Evolutionary conservation across 345 rosid genomes (phyloP).

Genomic region (Cardamine resedifolia): DNA sequence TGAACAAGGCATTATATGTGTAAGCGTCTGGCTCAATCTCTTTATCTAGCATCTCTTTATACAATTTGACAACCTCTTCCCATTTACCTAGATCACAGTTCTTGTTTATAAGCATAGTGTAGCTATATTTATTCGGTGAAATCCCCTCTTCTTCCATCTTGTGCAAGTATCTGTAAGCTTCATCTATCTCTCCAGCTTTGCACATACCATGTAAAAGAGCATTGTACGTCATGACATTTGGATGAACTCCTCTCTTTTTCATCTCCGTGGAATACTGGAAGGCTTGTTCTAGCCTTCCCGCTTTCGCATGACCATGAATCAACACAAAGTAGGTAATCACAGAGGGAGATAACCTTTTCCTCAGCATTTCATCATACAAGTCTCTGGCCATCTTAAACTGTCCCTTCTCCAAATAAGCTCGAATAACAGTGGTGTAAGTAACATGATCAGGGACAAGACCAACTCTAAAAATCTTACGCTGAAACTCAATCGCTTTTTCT

Average conservation of each 20-base stretch:
- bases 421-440: slow-evolving; percentile 64
- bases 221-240: slow-evolving; percentile 72
- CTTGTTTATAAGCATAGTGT: slow-evolving; percentile 68
- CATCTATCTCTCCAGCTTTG: slow-evolving; percentile 48
- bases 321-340: slow-evolving; percentile 69
- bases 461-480: slow-evolving; percentile 49
- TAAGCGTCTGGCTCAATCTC: slow-evolving; percentile 58
- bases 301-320: slow-evolving; percentile 63
- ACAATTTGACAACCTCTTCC: slow-evolving; percentile 64
- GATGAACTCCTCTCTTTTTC: slow-evolving; percentile 52
- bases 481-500: slow-evolving; percentile 46
- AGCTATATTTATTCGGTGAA: slow-evolving; percentile 63
- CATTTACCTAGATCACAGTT: slow-evolving; percentile 50
- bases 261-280: slow-evolving; percentile 55
- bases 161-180: slow-evolving; percentile 53
- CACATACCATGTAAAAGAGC: slow-evolving; percentile 64
- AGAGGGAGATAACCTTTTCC: slow-evolving; percentile 51
- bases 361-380: slow-evolving; percentile 52
- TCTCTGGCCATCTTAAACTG: slow-evolving; percentile 50
- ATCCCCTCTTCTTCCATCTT: slow-evolving; percentile 61
- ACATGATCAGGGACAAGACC: slow-evolving; percentile 63
- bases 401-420: slow-evolving; percentile 54
- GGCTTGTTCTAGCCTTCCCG: slow-evolving; percentile 56
- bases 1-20: slow-evolving; percentile 57
- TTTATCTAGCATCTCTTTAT: slow-evolving; percentile 65